Conservation (phyloP, 2,329 filamentous ascomycete genomes). For the Fusarium torreyae region DNA sequence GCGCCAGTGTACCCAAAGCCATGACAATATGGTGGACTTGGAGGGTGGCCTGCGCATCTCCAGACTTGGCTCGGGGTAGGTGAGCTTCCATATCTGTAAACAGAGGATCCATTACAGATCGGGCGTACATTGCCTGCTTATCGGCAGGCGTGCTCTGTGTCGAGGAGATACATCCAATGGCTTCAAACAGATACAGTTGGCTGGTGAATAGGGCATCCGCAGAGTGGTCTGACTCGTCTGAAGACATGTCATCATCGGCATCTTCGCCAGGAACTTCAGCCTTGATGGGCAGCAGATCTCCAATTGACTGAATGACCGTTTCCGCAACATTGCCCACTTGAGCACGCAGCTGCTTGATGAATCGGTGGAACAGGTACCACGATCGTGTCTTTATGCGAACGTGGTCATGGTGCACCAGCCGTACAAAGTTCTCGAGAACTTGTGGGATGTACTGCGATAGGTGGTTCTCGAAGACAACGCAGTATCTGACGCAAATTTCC, state of each 20-base stretch:
- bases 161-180: constrained; percentile 92
- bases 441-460: constrained; percentile 81
- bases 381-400: constrained; percentile 90
- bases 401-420: constrained; percentile 89
- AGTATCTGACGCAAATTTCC: constrained; percentile 97
- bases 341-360: constrained; percentile 87
- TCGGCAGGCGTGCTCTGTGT: constrained; percentile 82
- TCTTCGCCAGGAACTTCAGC: constrained; percentile 86
- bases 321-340: constrained; percentile 92
- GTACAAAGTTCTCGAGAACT: constrained; percentile 92
- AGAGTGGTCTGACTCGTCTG: constrained; percentile 90
- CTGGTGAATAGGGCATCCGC: constrained; percentile 92
- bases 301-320: constrained; percentile 90
- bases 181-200: constrained; percentile 94
- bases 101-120: constrained; percentile 89
- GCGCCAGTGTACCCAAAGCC: constrained; percentile 92
- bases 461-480: constrained; percentile 91
- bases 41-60: constrained; percentile 84
- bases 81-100: constrained; percentile 91
- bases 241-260: constrained; percentile 93
- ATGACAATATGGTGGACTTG: constrained; percentile 98
- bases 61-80: constrained; percentile 80
- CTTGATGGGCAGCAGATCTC: constrained; percentile 89
- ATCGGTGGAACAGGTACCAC: constrained; percentile 96
- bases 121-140: constrained; percentile 89